Conservation (phyloP, 1,139 yeast genomes). For the Candida dubliniensis region DNA sequence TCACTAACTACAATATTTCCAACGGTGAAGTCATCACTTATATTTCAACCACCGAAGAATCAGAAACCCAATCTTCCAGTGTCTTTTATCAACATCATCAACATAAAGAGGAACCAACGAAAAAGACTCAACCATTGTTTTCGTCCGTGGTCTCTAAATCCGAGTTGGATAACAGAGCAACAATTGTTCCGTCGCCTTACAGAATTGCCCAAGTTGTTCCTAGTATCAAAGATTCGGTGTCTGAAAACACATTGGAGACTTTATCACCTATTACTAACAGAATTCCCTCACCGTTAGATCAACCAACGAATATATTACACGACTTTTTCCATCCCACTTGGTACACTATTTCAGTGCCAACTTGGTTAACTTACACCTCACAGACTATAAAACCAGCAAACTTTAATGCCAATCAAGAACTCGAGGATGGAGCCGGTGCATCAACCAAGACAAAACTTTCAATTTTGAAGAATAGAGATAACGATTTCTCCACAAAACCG, state of each 20-base stretch:
- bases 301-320: conserved; percentile 67
- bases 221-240: conserved; percentile 28
- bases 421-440: neutral
- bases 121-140: conserved; percentile 60
- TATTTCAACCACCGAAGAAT: conserved; percentile 34
- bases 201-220: conserved; percentile 62
- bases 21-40: conserved; percentile 63
- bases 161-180: conserved; percentile 63
- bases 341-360: conserved; percentile 77
- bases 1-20: conserved; percentile 54
- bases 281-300: conserved; percentile 61
- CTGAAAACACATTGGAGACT: conserved; percentile 47
- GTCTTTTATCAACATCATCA: conserved; percentile 20
- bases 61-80: conserved; percentile 18
- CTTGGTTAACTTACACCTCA: conserved; percentile 68
- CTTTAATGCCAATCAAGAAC: conserved; percentile 18
- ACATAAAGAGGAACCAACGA: conserved; percentile 25
- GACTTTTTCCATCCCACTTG: conserved; percentile 84
- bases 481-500: conserved; percentile 10
- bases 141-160: conserved; percentile 66
- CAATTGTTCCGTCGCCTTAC: conserved; percentile 60
- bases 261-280: conserved; percentile 49
- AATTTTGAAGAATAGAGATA: conserved; percentile 16
- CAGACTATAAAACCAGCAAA: conserved; percentile 28
- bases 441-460: conserved; percentile 5